Evolutionary conservation across 225 moss, liverwort and hornwort species (phyloP).

Genomic region (Bryoerythrophyllum caledonicum): DNA sequence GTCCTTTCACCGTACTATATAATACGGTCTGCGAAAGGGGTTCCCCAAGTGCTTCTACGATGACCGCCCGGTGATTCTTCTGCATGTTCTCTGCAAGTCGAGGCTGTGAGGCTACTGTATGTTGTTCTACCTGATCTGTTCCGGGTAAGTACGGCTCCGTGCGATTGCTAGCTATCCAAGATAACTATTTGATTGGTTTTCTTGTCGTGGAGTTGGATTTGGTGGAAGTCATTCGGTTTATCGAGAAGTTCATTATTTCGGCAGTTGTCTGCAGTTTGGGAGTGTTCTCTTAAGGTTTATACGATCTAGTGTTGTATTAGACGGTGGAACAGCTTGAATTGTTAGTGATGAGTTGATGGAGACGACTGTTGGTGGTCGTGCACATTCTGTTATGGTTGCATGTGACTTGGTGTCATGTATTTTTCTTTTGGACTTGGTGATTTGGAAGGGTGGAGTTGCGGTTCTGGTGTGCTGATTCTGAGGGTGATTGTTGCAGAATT

Average conservation of each 20-base stretch:
- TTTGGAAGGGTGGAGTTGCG: not conserved
- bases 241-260: too few species aligned
- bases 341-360: too few species aligned
- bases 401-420: not conserved
- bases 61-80: not conserved
- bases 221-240: not conserved
- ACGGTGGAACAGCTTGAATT: too few species aligned
- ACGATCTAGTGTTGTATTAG: too few species aligned
- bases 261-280: too few species aligned
- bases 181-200: too few species aligned
- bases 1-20: too few species aligned
- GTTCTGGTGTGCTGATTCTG: too few species aligned
- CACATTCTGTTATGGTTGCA: too few species aligned
- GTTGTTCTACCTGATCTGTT: not conserved
- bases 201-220: not conserved
- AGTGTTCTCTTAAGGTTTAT: too few species aligned
- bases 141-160: not conserved
- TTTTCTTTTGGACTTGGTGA: not conserved
- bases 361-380: too few species aligned
- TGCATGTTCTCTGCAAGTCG: not conserved
- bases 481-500: not conserved
- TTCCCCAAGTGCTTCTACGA: not conserved
- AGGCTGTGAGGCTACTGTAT: not conserved
- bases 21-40: fast-evolving
- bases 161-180: too few species aligned